These are phyloP conservation scores for Suhomyces anneliseae DNA, from an alignment of 1,139 yeast genomes.

Conservation along the genomic window DNA sequence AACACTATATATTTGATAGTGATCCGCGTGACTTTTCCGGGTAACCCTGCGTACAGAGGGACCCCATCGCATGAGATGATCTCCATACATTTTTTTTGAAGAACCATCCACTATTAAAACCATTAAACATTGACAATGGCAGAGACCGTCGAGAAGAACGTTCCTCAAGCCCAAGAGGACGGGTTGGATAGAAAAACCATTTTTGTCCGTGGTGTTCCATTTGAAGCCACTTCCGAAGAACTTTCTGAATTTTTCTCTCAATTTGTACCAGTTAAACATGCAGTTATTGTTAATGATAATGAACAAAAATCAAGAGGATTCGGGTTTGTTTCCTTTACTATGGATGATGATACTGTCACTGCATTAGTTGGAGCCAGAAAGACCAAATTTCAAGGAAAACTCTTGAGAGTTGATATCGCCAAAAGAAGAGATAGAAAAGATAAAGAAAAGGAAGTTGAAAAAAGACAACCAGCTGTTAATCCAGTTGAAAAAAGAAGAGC, in stretches of 20 bases:
- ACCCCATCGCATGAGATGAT: conserved; percentile 9
- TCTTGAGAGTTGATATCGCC: conserved; percentile 81
- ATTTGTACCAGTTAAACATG: conserved; percentile 93
- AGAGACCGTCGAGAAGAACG: neutral
- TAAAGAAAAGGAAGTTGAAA: conserved; percentile 11
- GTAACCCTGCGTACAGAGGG: conserved; percentile 4
- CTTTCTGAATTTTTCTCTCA: conserved; percentile 83
- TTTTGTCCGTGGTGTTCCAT: conserved; percentile 82
- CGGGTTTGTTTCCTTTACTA: conserved; percentile 90
- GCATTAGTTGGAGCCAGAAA: conserved; percentile 74
- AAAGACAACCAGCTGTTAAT: conserved; percentile 29
- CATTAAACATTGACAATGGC: neutral
- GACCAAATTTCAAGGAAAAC: conserved; percentile 61
- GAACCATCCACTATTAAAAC: neutral
- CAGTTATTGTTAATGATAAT: conserved; percentile 82
- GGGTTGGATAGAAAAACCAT: conserved; percentile 62
- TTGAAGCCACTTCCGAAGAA: conserved; percentile 77
- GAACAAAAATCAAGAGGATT: conserved; percentile 83
- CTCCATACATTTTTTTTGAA: conserved; percentile 9
- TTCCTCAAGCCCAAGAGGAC: conserved; percentile 22
- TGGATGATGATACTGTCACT: conserved; percentile 77
- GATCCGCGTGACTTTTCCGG: conserved; percentile 7
- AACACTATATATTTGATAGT: conserved; percentile 1
- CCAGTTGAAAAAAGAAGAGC: conserved; percentile 68
- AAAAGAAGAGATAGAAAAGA: conserved; percentile 83